Evolutionary conservation across 2,329 filamentous ascomycete genomes (phyloP), one percentile per base, ranked within the genome.

Genomic region (Clathrospora elynae): DNA sequence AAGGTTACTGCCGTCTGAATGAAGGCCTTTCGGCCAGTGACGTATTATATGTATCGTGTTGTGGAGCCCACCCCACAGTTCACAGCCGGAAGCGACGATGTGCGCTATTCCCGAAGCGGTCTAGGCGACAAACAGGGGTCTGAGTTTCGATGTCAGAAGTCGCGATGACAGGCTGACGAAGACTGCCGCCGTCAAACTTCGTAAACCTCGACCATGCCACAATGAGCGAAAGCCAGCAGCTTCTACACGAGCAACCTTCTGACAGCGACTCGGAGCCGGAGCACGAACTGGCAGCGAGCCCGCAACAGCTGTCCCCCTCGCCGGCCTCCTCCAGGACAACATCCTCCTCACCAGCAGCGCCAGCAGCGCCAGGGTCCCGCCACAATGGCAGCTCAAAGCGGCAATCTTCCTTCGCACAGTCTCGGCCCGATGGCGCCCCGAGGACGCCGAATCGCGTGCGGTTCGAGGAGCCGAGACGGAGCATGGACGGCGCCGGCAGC

Each of bases 371-470:
- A 6, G 58, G 54, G 30, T 51, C 55, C 24, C 52, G 56, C 18
- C 59, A 61, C 6, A 61, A 61, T 46, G 59, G 57, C 23, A 47
- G 49, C 35, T 49, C 57, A 17, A 66, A 66, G 46, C 65, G 71
- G 10, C 67, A 72, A 41, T 73, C 70, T 6, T 76, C 74, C 0
- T 73, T 78, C 45, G 75, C 75, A 2, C 75, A 76, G 42, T 70
- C 64, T 10, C 64, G 75, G 35, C 68, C 71, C 5, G 67, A 73
- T 55, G 75, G 75, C 47, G 78, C 81, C 23, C 80, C 85, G 12
- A 70, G 85, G 39, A 89, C 86, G 1, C 78, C 81, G 6, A 85
- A 88, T 64, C 80, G 87, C 17, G 88, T 93, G 31, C 85, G 86
- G 55, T 93, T 93, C 71, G 84, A 85, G 59, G 63, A 67, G 35